Evolutionary conservation across 148 eudicot genomes (phyloP), one percentile per base, ranked within the genome.

Genomic region (Diospyros kaki): DNA sequence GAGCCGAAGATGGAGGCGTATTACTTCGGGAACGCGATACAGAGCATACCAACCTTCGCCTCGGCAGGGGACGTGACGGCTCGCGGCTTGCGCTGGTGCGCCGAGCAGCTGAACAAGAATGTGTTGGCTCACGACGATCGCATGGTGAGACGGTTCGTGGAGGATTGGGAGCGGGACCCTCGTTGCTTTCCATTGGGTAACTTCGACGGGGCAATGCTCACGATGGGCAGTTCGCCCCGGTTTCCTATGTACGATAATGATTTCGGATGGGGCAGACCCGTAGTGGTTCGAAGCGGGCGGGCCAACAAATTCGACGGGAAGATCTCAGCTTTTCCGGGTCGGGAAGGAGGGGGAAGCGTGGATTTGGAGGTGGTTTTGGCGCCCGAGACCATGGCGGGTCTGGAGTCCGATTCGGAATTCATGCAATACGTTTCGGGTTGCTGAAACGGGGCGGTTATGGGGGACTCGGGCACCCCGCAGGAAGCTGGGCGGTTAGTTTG

Each of bases 21-120:
- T 39, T 93, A 90, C 70, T 93, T 93, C 80, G 98, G 98, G 1
- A 93, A 93, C 81, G 98, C 98, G 46, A 93, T 93, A n/a, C 98
- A 93, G 76, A 90, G 96, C 79, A 84, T 84, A 28, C 93, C 98
- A 5, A 93, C 98, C 2, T 69, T 77, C 39, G 91, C 92, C 1
- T 9, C 87, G 0, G 89, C 84, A 0, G 90, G 89, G 0, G 96
- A 93, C 8, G 86, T 93, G 40, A 42, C 84, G 51, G 67, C 85
- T 0, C 77, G 62, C 6, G 93, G 84, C 55, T 17, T 93, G 51
- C 85, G 91, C 76, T 93, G 98, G 98, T 90, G 89, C 68, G 98
- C 93, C 48, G 89, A 87, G 84, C 88, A 83, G 78, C 83, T 93
- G 71, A 86, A 86, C 54, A 77, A 74, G 15, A 89, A 71, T 62